Evolutionary conservation across 2,329 filamentous ascomycete genomes (phyloP), one percentile per base, ranked within the genome.

Genomic region (Penicillium crustosum): DNA sequence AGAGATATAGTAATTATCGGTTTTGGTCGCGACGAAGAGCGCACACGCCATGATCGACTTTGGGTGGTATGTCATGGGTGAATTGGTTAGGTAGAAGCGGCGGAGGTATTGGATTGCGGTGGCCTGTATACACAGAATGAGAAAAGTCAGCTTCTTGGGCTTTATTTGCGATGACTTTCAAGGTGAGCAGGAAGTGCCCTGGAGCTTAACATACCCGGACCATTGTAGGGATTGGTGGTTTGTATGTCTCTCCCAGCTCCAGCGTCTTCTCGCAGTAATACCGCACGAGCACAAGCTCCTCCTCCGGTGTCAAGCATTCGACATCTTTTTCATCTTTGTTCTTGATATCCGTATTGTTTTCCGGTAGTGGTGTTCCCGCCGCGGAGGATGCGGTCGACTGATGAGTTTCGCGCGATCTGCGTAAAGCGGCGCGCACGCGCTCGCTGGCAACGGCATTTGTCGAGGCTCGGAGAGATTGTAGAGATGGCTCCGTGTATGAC

Each of bases 1-100:
- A 9, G 86, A 84, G 59, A 88, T 86, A 73, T 93, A 93, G 72
- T 87, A 85, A 59, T 91, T 91, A 70, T 99, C 93, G 5, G 91
- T 91, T 78, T 99, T 99, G 68, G 89, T 92, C 10, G 92, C 92
- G 63, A 99, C 90, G 80, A 95, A 97, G 54, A 99, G 83, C 36
- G 90, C 91, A 31, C 92, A 94, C 71, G 93, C 91, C 72, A 96
- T 87, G 65, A 97, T 89, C 62, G 91, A 88, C 61, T 90, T 89
- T 0, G 93, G 93, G 61, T 93, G 90, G 73, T 99, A 97, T 31
- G 93, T 96, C 90, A 97, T 96, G 69, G 93, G 86, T 41, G 90
- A 95, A 77, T 97, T 96, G 70, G 90, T 93, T 38, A 96, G 84
- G 79, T 97, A 99, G 82, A 99, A 97, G 57, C 94, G 89, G 55